Evolutionary conservation across 164 flowering plant genomes (phyloP).

Genomic region (Amborella trichopoda): DNA sequence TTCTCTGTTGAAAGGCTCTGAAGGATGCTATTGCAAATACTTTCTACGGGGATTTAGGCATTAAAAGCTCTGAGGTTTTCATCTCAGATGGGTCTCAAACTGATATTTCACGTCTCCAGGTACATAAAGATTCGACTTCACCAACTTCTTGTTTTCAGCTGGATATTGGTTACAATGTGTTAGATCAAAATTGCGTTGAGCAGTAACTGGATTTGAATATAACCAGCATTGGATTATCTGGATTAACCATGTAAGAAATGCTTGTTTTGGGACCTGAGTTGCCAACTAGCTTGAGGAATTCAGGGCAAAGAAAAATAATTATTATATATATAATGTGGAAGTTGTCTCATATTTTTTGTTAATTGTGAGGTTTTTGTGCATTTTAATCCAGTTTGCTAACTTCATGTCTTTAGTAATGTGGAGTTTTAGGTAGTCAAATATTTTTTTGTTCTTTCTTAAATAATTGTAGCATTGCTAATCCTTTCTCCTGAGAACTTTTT

Average conservation of each 20-base stretch:
- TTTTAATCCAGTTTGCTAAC: too few species aligned
- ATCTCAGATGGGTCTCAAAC: conserved; percentile 91
- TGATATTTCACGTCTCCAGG: conserved; percentile 89
- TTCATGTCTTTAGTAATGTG: too few species aligned
- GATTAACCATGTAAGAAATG: not conserved
- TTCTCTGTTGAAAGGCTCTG: conserved; percentile 29
- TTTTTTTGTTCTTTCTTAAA: too few species aligned
- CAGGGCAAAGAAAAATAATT: not conserved
- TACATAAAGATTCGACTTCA: conserved; percentile 14
- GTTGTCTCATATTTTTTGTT: not conserved
- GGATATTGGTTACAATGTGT: too few species aligned
- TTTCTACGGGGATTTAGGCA: conserved; percentile 27
- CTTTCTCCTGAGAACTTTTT: not conserved
- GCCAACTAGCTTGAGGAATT: not conserved
- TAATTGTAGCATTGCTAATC: not conserved
- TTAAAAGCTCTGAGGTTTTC: conserved; percentile 55
- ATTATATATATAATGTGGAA: too few species aligned
- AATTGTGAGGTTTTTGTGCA: not conserved
- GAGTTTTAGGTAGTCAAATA: too few species aligned
- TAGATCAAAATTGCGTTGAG: not conserved
- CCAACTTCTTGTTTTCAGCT: not conserved
- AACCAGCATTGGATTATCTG: not conserved
- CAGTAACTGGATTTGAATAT: not conserved
- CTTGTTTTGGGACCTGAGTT: not conserved
- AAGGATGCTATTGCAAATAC: conserved; percentile 50